Base-by-base conservation (phyloP, 1,284 basidiomycete genomes). In the Cryptococcus sp. region DNA sequence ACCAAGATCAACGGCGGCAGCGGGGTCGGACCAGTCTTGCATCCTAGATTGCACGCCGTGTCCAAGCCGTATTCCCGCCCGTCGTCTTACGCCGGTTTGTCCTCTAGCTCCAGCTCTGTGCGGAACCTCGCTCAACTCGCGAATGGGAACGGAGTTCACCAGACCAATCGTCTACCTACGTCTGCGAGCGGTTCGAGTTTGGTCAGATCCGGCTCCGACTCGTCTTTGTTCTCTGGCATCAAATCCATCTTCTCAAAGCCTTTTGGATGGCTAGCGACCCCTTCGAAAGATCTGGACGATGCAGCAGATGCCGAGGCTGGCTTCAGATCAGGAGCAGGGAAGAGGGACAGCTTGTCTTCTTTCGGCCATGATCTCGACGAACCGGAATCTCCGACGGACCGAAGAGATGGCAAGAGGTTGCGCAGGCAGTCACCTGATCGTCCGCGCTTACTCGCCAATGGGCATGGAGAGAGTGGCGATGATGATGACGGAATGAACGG, bases 181-280 rank as follows among this genome's bases (percentile, higher is more conserved):
- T 56, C 57, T 26, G 50, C 54, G 22, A 59, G 57, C 50, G 34
- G 19, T 15, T 40, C 58, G n/a, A 60, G 54, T 48, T 38, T 65
- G 22, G 58, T 62, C 10, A 55, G 66, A 39, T 67, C 65, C 0
- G 64, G 66, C 7, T 67, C 66, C 23, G 68, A 74, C 39, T 40
- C 50, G 41, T 59, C 64, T 17, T 55, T 75, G 17, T 60, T 74
- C 29, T 61, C 62, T 6, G 65, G 66, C 22, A 49, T 72, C 44
- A 73, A 69, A 58, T 64, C 62, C 7, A 62, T 74, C 22, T 65
- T 76, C 37, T 61, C 68, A 7, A 66, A 64, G 52, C 71, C 74
- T 1, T 55, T 74, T 0, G 58, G 59, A 19, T 74, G 71, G 71
- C 62, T 73, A 22, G 65, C 67, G 8, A 73, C 72, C 0, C 70